Conservation (phyloP, 306 rosid species). For the Inga leiocalycina region DNA sequence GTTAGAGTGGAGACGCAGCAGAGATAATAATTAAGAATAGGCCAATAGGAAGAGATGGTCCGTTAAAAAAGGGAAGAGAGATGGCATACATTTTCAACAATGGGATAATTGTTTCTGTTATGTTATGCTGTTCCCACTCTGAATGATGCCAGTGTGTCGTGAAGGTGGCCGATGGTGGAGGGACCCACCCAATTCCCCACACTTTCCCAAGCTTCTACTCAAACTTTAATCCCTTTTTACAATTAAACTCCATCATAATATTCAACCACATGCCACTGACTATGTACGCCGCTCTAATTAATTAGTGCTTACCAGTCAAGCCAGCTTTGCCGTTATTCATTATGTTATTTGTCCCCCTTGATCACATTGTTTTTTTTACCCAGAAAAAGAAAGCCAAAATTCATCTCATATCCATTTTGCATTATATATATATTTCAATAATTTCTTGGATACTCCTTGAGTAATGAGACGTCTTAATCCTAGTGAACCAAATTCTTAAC, state of each 20-base stretch:
- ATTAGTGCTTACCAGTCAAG: background rate
- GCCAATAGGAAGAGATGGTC: background rate
- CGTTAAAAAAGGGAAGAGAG: background rate
- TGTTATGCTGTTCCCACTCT: background rate
- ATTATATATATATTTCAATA: too few species aligned
- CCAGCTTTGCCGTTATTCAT: background rate
- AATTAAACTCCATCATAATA: background rate
- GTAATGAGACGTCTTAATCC: background rate
- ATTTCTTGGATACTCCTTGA: background rate
- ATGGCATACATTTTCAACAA: background rate
- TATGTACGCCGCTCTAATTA: background rate
- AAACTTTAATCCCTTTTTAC: background rate
- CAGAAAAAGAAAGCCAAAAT: too few species aligned
- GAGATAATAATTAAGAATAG: background rate
- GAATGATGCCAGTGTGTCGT: background rate
- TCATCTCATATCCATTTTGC: too few species aligned
- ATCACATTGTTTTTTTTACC: too few species aligned
- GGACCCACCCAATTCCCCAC: background rate
- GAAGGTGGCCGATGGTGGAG: background rate
- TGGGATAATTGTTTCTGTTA: slow-evolving; percentile 1
- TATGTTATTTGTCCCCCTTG: background rate
- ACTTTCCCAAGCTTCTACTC: slow-evolving; percentile 21
- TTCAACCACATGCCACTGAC: background rate
- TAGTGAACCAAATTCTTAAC: too few species aligned
- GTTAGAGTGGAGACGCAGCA: background rate